Percentiles rank a stretch among this genome's conserved stretches.
phyloP scores from a whole-genome alignment of 1,139 yeast species.

The Magnusiomyces suaveolens region DNA sequence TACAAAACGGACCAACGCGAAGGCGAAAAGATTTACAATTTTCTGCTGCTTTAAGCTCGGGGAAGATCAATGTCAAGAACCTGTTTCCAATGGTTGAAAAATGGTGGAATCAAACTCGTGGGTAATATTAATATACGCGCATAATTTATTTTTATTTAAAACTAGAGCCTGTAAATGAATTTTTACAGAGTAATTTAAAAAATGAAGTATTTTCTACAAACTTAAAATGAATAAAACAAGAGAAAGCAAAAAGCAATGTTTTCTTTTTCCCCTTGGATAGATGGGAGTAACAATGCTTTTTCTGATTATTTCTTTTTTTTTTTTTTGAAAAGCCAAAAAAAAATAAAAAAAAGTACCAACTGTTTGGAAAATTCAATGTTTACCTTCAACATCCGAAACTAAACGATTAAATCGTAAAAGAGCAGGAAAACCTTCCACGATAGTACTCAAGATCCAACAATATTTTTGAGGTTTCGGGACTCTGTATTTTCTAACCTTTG shows the following conservation, averaged over 20 bases:
- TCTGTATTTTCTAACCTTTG: conserved; percentile 28
- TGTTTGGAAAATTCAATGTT: no score
- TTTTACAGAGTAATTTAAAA: no score
- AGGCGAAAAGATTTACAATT: background rate
- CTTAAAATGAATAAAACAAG: no score
- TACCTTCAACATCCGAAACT: background rate
- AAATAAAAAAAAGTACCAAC: background rate
- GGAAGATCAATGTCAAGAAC: background rate
- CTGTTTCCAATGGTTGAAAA: background rate
- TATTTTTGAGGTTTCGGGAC: conserved; percentile 23
- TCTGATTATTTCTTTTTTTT: background rate
- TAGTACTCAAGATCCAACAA: conserved; percentile 23
- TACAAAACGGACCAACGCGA: background rate
- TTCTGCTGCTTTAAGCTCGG: background rate
- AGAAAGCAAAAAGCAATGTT: no score
- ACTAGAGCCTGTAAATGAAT: background rate
- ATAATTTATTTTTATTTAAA: no score
- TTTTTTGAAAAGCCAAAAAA: background rate
- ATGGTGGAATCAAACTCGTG: background rate
- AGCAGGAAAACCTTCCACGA: conserved; percentile 31
- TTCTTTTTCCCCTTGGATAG: no score
- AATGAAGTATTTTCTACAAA: no score
- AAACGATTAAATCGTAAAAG: conserved; percentile 19
- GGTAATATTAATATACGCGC: background rate
- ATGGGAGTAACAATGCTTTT: no score